These are phyloP conservation scores for Penicillium crystallinum DNA, from an alignment of 495 filamentous ascomycete species.

Conservation along the genomic window DNA sequence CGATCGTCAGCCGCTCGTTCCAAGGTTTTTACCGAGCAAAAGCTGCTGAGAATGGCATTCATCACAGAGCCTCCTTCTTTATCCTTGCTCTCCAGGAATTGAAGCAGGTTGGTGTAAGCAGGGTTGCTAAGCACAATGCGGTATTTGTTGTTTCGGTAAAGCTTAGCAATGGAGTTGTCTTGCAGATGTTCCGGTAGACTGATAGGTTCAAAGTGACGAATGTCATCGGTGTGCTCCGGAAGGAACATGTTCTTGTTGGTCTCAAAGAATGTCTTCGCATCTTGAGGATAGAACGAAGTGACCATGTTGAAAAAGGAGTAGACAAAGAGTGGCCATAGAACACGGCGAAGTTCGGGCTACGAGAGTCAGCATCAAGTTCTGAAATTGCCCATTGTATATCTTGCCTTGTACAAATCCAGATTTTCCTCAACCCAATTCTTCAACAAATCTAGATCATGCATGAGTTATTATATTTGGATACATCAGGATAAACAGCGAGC, in stretches of 20 bases:
- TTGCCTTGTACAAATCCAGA: constrained; percentile 87
- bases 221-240: constrained; percentile 67
- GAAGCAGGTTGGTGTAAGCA: constrained; percentile 71
- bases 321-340: constrained; percentile 90
- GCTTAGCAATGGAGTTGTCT: constrained; percentile 62
- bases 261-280: constrained; percentile 66
- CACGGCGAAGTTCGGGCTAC: constrained; percentile 77
- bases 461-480: constrained; percentile 4
- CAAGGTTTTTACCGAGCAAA: constrained; percentile 66
- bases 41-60: constrained; percentile 65
- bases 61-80: constrained; percentile 74
- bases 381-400: neutral
- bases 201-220: constrained; percentile 62
- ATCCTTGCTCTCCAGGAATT: constrained; percentile 79
- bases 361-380: constrained; percentile 22
- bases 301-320: constrained; percentile 85
- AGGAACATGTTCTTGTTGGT: constrained; percentile 64
- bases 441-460: constrained; percentile 50
- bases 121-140: constrained; percentile 77
- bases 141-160: constrained; percentile 82
- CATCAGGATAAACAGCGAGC: constrained; percentile 5
- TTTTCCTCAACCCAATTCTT: constrained; percentile 81
- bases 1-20: constrained; percentile 71
- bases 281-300: constrained; percentile 62
- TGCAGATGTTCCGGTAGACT: constrained; percentile 70